Percentiles rank a stretch among this genome's conserved stretches.
Evolutionary conservation across 2,329 filamentous ascomycete species (phyloP).

Genomic region (Neodidymelliopsis sp.): DNA sequence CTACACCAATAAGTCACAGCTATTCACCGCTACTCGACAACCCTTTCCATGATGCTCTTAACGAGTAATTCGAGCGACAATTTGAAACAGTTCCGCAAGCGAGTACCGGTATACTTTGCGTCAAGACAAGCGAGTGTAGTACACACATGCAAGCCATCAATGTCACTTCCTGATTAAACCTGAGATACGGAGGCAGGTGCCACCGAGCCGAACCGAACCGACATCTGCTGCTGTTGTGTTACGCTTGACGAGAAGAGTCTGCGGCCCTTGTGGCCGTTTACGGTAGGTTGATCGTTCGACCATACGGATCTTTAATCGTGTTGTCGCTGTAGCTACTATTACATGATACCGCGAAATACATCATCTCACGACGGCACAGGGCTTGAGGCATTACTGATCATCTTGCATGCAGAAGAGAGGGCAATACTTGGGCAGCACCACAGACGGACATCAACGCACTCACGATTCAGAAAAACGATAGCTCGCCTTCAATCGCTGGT

Average conservation of each 20-base stretch:
- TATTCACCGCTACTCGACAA: not conserved
- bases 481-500: no score
- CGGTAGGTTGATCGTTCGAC: no score
- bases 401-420: no score
- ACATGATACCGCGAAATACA: no score
- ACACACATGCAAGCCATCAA: conserved; percentile 7
- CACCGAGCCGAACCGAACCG: not conserved
- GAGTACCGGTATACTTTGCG: not conserved
- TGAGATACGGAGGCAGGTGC: not conserved
- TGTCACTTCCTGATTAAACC: conserved; percentile 1
- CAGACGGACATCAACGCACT: no score
- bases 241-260: conserved; percentile 5
- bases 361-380: no score
- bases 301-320: no score
- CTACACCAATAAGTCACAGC: not conserved
- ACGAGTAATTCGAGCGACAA: conserved; percentile 1
- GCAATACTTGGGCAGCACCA: no score
- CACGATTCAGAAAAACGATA: no score
- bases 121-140: not conserved
- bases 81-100: conserved; percentile 10
- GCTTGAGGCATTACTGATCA: no score
- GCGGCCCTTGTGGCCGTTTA: not conserved
- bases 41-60: not conserved
- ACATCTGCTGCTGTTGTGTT: not conserved
- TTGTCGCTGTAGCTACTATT: no score